Base-by-base conservation (phyloP, 1,284 basidiomycete genomes). In the Ceratobasidium sp. region DNA sequence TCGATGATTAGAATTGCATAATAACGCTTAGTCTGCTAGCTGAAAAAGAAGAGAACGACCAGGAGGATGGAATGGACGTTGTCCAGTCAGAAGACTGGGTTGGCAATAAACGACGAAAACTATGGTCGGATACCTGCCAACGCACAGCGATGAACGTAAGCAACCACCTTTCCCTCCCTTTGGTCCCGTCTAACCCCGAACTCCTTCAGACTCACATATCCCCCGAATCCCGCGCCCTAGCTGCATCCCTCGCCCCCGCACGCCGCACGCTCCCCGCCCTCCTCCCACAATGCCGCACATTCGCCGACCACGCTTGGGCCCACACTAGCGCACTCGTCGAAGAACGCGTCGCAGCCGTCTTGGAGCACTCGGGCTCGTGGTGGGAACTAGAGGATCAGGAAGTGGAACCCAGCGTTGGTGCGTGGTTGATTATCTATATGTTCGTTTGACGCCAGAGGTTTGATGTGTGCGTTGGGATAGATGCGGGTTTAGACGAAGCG, bases 291-390 rank as follows among this genome's bases (percentile, higher is more conserved):
- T 97, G 96, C 82, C 86, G 92, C 48, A 93, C 92, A 35, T 99
- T 97, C 96, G 94, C 97, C 83, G 97, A 99, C 82, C 91, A 96
- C 80, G 88, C 99, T 0, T 99, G 97, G 98, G 95, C 95, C 0
- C 92, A 96, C 81, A 88, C 97, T 77, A 93, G 93, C 81, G 88
- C 96, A 62, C 87, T 96, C 44, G 93, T 96, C 81, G 96, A 99
- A 84, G 91, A 94, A 79, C 91, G 92, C 78, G 88, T 94, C 81
- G 91, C 89, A 54, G 86, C 86, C 23, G 91, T 81, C 27, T 82
- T 87, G 38, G 81, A 81, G 18, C 68, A 74, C 12, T 73, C 79
- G 20, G 79, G 79, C n/a, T 80, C 79, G 50, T 84, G 82, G 81
- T 84, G 92, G 82, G 87, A 86, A 1, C 81, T 93, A 73, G 85